Evolutionary conservation across 805 yeast species (phyloP).

Genomic region (Ascoidea rubescens): DNA sequence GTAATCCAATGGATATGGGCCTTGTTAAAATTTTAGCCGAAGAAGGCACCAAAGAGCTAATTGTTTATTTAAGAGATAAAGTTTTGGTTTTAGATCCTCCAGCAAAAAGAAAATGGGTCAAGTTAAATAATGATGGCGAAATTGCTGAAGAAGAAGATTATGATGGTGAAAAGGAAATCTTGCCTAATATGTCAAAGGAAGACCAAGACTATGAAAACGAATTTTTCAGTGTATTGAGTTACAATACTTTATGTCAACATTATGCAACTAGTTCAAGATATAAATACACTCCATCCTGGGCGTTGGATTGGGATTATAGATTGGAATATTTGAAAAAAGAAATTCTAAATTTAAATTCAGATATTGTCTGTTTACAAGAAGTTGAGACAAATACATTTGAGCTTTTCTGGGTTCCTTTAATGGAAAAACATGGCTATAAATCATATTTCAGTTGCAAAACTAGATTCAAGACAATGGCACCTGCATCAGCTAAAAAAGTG

Average conservation of each 20-base stretch:
- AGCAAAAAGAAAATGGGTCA: conserved; percentile 72
- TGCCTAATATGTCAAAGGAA: conserved; percentile 17
- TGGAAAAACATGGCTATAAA: conserved; percentile 63
- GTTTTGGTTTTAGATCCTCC: conserved; percentile 57
- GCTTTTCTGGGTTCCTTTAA: conserved; percentile 71
- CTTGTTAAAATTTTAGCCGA: conserved; percentile 57
- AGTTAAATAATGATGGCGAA: conserved; percentile 68
- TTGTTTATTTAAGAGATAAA: conserved; percentile 69
- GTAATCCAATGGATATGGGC: conserved; percentile 66
- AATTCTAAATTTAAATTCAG: conserved; percentile 49
- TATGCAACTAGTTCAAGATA: conserved; percentile 89
- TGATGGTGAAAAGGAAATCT: conserved; percentile 15
- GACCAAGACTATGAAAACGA: conserved; percentile 19
- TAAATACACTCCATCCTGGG: conserved; percentile 96
- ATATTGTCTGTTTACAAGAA: conserved; percentile 86
- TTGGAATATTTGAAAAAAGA: conserved; percentile 64
- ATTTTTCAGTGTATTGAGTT: conserved; percentile 66
- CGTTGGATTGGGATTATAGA: conserved; percentile 86
- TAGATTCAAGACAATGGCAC: conserved; percentile 21
- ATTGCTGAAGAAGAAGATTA: conserved; percentile 19
- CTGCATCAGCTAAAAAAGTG: conserved; percentile 55
- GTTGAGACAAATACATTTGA: conserved; percentile 81
- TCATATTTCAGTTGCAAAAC: conserved; percentile 80
- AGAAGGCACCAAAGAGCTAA: conserved; percentile 74
- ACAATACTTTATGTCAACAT: conserved; percentile 89